These are phyloP conservation scores for Hymenoscyphus repandus DNA, from an alignment of 2,329 filamentous ascomycete species.

Conservation along the genomic window DNA sequence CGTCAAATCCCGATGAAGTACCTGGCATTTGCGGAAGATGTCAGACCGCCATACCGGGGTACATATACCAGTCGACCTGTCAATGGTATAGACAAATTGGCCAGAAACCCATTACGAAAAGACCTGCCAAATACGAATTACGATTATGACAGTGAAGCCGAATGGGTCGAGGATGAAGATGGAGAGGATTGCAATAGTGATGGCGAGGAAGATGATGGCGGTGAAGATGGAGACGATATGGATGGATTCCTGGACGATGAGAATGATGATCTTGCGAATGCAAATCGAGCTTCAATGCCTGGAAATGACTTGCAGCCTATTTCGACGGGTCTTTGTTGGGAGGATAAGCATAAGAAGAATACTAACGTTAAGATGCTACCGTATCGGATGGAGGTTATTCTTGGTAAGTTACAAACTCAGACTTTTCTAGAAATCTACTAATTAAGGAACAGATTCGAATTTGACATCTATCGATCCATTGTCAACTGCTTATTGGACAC, in stretches of 20 bases:
- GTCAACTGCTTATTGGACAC: constrained; percentile 71
- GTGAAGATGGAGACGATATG: constrained; percentile 62
- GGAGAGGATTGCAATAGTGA: constrained; percentile 52
- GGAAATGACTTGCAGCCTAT: constrained; percentile 66
- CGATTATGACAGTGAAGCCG: constrained; percentile 80
- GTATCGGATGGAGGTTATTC: constrained; percentile 70
- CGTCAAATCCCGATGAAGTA: constrained; percentile 27
- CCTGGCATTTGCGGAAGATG: constrained; percentile 53
- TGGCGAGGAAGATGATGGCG: constrained; percentile 63
- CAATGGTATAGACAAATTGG: constrained; percentile 42
- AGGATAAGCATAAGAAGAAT: constrained; percentile 48
- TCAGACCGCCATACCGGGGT: constrained; percentile 66
- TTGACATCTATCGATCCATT: constrained; percentile 73
- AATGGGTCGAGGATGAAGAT: constrained; percentile 69
- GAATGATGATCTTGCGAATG: constrained; percentile 52
- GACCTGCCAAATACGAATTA: constrained; percentile 63
- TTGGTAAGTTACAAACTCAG: constrained; percentile 14
- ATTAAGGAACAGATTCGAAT: constrained; percentile 27
- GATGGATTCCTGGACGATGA: constrained; percentile 64
- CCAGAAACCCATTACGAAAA: constrained; percentile 48
- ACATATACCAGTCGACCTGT: constrained; percentile 51
- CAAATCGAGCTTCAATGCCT: constrained; percentile 52
- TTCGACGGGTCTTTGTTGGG: constrained; percentile 80
- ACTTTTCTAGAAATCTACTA: not conserved
- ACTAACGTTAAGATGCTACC: constrained; percentile 47